Base-by-base conservation (phyloP, 305 asterid species). In the Fraxinus greggii region DNA sequence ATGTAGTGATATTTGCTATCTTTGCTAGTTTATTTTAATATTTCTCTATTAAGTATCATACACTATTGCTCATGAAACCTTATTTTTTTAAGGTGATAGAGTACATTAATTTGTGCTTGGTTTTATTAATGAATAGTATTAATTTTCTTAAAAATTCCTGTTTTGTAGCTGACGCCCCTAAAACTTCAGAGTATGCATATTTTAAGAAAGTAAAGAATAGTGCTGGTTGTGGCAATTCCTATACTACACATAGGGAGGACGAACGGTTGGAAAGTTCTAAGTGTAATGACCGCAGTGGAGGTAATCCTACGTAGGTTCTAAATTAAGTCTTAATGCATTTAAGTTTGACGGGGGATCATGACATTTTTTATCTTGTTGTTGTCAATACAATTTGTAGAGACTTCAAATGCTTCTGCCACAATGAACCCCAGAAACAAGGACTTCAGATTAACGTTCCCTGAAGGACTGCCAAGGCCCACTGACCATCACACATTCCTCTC, bases 171-270 rank as follows among this genome's bases (percentile, higher is more conserved):
- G 94, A 84, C 82, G 89, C 40, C 21, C 91, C 98, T 69, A 93
- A 90, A 86, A 95, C 98, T 72, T 93, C 98, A 65, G 98, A 95
- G 84, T 95, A 87, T 84, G 97, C 98, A n/a, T 95, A 89, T 85
- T 95, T 92, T 88, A 93, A 83, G 87, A 95, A 90, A 80, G 67
- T 92, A 45, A 93, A 85, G 92, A 83, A 88, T 75, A 87, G 77
- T 13, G 82, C 83, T 70, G 88, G 77, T 67, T 80, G 84, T 65
- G 77, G 75, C 82, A 83, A 80, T 80, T 82, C 81, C 56, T 81
- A 78, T 82, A 77, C 89, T 56, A 81, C 78, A 69, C 85, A 77
- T 75, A 77, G 84, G 80, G 88, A 78, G 84, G 86, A 84, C 0
- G 82, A 77, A 48, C 83, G 29, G 69, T 28, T 78, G 59, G 86